These are phyloP conservation scores for Euphorbia tirucalli DNA, from an alignment of 345 rosid species.

Conservation along the genomic window DNA sequence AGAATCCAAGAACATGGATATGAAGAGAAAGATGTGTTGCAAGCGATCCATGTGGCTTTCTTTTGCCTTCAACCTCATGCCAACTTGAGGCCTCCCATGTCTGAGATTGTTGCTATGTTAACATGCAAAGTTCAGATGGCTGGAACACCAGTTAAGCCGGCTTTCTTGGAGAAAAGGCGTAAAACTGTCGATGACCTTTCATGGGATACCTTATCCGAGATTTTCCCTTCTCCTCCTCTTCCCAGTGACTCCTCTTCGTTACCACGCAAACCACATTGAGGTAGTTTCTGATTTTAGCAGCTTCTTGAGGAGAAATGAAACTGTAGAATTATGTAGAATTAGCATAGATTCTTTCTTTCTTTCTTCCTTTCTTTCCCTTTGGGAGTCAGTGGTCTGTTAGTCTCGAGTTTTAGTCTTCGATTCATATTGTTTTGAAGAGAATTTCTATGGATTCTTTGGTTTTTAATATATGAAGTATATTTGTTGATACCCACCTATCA, in stretches of 20 bases:
- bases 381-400: background rate
- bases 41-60: conserved; percentile 48
- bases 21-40: conserved; percentile 41
- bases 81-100: conserved; percentile 56
- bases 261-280: background rate
- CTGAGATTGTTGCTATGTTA: conserved; percentile 53
- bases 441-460: background rate
- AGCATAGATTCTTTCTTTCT: background rate
- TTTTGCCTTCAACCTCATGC: conserved; percentile 56
- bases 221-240: conserved; percentile 41
- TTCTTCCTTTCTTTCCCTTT: background rate
- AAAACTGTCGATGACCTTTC: conserved; percentile 29
- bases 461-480: too few species aligned
- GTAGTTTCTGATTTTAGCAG: background rate
- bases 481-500: background rate
- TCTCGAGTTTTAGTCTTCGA: background rate
- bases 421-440: too few species aligned
- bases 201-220: conserved; percentile 46
- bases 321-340: background rate
- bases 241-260: conserved; percentile 29
- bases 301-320: background rate
- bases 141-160: conserved; percentile 37
- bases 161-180: conserved; percentile 35
- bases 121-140: conserved; percentile 41
- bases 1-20: conserved; percentile 36